Evolutionary conservation across 352 stramenopile genomes (phyloP), one percentile per base, ranked within the genome.

Genomic region (Peronosclerospora sorghi): DNA sequence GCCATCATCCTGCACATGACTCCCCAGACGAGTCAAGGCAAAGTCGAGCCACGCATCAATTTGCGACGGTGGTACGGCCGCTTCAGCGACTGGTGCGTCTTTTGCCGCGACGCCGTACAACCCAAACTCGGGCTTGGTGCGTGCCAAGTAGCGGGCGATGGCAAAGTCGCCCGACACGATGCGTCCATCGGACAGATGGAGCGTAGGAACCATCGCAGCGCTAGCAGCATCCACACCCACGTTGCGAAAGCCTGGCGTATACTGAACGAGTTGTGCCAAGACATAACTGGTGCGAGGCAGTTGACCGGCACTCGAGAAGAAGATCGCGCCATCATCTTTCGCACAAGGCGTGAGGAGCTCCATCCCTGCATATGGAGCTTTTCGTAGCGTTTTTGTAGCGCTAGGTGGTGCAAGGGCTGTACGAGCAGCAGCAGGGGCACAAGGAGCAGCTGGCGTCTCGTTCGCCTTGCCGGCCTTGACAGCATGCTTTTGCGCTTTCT

Each of bases 11-110:
- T 62, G 41, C 14, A 56, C 5, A 27, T 59, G 43, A 19, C 62
- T 41, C 19, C 57, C 41, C 13, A 88, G 65, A 23, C 72, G 73
- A 24, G 56, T 64, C 5, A 91, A 56, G 17, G 87, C 78, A 54
- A 97, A 97, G 60, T 97, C 92, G 12, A 97, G 68, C 89, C 90
- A 98, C 59, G 89, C 68, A 61, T 97, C 90, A 36, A 89, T 74
- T 48, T 92, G 74, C 43, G 75, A 81, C 13, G 54, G 49, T 32
- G 49, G 41, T 15, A 67, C 28, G 0, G 58, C 58, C 6, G 45
- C 41, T 18, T 67, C 53, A 13, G 52, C 50, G 0, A 53, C 35
- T 10, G 75, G 41, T 3, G 76, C 64, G 30, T 86, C 70, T 35
- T 64, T 79, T 9, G 73, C 55, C 1, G 59, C 57, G 14, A 62